Percentiles rank a stretch among this genome's conserved stretches.
phyloP scores from a whole-genome alignment of 2,329 filamentous ascomycete genomes.

The Alternaria hordeiaustralica region DNA sequence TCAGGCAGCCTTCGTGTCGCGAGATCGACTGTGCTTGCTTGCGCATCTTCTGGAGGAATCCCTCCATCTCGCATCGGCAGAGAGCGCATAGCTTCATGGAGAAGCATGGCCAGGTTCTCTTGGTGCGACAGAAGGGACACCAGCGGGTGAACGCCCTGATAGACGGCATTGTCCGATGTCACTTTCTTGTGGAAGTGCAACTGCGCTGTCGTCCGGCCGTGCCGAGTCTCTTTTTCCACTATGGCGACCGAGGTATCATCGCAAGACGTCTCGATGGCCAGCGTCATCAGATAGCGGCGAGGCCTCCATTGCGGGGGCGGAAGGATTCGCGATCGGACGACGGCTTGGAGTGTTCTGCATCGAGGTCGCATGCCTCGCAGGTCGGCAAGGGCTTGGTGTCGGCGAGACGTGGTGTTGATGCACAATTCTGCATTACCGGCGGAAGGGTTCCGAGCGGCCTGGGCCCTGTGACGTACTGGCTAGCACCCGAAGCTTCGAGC shows the following conservation, averaged over 20 bases:
- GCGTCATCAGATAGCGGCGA: constrained; percentile 50
- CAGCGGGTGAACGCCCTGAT: constrained; percentile 80
- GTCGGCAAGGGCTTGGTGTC: neutral
- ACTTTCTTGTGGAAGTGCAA: constrained; percentile 82
- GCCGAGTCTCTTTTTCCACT: constrained; percentile 62
- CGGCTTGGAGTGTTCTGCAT: constrained; percentile 13
- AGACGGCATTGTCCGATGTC: constrained; percentile 78
- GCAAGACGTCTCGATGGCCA: constrained; percentile 85
- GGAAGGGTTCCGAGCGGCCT: constrained; percentile 8
- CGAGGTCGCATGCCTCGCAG: constrained; percentile 28
- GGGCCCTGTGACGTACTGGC: constrained; percentile 13
- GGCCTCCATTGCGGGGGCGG: constrained; percentile 7
- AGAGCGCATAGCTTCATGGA: constrained; percentile 66
- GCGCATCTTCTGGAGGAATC: neutral
- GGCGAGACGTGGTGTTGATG: neutral
- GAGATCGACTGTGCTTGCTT: neutral
- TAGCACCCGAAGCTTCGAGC: constrained; percentile 8
- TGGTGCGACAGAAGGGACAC: constrained; percentile 79
- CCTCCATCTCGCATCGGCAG: constrained; percentile 53
- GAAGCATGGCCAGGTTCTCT: constrained; percentile 69
- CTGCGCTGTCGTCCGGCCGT: constrained; percentile 50
- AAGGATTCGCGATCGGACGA: constrained; percentile 3
- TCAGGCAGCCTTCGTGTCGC: constrained; percentile 63
- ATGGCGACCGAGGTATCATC: constrained; percentile 93
- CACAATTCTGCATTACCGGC: constrained; percentile 3